phyloP scores from a whole-genome alignment of 2,329 filamentous ascomycete genomes.

The Claviceps monticola region DNA sequence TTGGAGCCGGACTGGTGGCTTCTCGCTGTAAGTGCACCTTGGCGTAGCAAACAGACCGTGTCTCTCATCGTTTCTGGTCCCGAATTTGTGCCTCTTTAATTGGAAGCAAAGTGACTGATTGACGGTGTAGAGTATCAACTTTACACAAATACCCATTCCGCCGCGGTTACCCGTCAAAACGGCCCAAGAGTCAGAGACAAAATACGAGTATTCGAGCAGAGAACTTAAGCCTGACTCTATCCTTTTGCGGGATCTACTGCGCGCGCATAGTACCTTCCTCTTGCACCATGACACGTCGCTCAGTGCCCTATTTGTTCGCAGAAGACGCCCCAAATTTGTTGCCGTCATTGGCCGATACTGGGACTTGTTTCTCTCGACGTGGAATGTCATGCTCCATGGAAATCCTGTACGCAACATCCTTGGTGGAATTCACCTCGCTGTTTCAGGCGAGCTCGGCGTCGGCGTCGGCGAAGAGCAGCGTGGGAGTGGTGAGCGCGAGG shows the following conservation, averaged over 20 bases:
- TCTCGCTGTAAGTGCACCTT: constrained; percentile 51
- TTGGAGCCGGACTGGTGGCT: constrained; percentile 93
- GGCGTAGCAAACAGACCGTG: not conserved
- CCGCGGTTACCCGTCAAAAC: constrained; percentile 31
- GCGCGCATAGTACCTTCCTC: constrained; percentile 72
- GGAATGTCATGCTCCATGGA: constrained; percentile 83
- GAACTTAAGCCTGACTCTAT: constrained; percentile 76
- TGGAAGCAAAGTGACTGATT: not conserved
- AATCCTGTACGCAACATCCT: constrained; percentile 73
- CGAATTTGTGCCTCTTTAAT: not conserved
- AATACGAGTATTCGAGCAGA: constrained; percentile 70
- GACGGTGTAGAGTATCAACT: constrained; percentile 41
- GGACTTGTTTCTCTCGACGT: constrained; percentile 54
- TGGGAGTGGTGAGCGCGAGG: constrained; percentile 84
- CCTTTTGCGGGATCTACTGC: constrained; percentile 65
- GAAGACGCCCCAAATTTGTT: constrained; percentile 55
- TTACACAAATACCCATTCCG: constrained; percentile 58
- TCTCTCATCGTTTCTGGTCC: not conserved
- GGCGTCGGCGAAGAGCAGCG: constrained; percentile 93
- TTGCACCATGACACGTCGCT: constrained; percentile 75
- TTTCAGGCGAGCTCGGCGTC: constrained; percentile 80
- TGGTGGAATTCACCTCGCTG: constrained; percentile 74
- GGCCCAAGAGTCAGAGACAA: constrained; percentile 23
- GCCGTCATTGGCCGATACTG: constrained; percentile 67
- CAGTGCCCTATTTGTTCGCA: constrained; percentile 50